phyloP scores from a whole-genome alignment of 2,329 filamentous ascomycete species.

The Macroventuria anomochaeta region DNA sequence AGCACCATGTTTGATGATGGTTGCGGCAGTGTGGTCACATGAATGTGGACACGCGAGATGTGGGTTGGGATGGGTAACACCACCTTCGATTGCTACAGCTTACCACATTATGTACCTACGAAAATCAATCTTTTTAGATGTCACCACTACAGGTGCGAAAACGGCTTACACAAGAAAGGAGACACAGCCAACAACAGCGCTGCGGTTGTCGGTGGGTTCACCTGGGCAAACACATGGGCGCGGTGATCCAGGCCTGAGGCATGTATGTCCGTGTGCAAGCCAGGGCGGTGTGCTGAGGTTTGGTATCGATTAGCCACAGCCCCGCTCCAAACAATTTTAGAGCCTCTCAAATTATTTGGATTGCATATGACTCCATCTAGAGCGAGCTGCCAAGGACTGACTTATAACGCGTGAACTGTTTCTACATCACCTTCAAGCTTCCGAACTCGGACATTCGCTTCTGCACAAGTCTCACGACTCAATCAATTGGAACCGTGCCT shows the following conservation, averaged over 20 bases:
- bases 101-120: background rate
- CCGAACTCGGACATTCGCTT: background rate
- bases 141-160: background rate
- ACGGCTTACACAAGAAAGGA: background rate
- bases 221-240: background rate
- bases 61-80: background rate
- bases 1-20: slow-evolving; percentile 1
- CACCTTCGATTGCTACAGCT: background rate
- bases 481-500: slow-evolving; percentile 7
- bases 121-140: background rate
- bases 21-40: slow-evolving; percentile 14
- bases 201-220: slow-evolving; percentile 6
- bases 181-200: slow-evolving; percentile 3
- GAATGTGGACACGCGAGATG: background rate
- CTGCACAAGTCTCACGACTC: background rate
- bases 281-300: slow-evolving; percentile 1
- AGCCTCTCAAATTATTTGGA: slow-evolving; percentile 10
- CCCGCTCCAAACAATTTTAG: slow-evolving; percentile 10
- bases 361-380: slow-evolving; percentile 16
- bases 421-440: background rate
- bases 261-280: slow-evolving; percentile 5
- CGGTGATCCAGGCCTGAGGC: slow-evolving; percentile 8
- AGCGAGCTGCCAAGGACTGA: background rate
- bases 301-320: slow-evolving; percentile 13
- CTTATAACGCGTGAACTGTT: background rate